Conservation (phyloP, 2,329 filamentous ascomycete genomes). For the Westerdykella aurantiaca region DNA sequence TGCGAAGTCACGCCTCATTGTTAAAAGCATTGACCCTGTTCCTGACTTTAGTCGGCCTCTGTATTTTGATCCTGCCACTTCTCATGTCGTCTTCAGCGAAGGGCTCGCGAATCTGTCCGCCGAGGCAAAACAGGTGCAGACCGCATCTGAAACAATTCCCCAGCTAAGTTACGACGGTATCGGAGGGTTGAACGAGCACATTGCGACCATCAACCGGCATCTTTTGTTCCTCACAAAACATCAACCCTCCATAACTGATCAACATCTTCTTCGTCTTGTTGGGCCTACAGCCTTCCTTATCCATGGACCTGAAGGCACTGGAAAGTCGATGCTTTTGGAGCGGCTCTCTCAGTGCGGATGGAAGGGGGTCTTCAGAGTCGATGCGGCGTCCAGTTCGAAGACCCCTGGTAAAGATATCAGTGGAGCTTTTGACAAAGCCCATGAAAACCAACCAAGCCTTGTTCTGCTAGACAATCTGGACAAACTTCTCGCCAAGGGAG, state of each 20-base stretch:
- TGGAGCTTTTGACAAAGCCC: conserved; percentile 64
- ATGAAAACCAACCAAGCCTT: conserved; percentile 64
- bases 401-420: conserved; percentile 53
- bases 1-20: conserved; percentile 51
- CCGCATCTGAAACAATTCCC: conserved; percentile 12
- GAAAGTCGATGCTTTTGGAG: conserved; percentile 70
- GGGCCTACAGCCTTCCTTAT: conserved; percentile 59
- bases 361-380: conserved; percentile 61
- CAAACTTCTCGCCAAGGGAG: conserved; percentile 44
- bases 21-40: conserved; percentile 49
- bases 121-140: not conserved
- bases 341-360: conserved; percentile 61
- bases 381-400: conserved; percentile 36
- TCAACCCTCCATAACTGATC: conserved; percentile 12
- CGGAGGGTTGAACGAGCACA: conserved; percentile 61
- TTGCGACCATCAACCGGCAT: conserved; percentile 61
- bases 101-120: not conserved
- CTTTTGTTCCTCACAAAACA: conserved; percentile 40
- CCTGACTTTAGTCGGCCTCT: conserved; percentile 21
- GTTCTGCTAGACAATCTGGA: conserved; percentile 76
- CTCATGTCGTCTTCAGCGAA: conserved; percentile 17
- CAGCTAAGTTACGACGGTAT: conserved; percentile 47
- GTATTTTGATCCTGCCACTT: conserved; percentile 25
- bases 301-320: conserved; percentile 76
- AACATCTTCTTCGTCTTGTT: conserved; percentile 28